Evolutionary conservation across 495 filamentous ascomycete species (phyloP).

Genomic region (Daldinia caldariorum): DNA sequence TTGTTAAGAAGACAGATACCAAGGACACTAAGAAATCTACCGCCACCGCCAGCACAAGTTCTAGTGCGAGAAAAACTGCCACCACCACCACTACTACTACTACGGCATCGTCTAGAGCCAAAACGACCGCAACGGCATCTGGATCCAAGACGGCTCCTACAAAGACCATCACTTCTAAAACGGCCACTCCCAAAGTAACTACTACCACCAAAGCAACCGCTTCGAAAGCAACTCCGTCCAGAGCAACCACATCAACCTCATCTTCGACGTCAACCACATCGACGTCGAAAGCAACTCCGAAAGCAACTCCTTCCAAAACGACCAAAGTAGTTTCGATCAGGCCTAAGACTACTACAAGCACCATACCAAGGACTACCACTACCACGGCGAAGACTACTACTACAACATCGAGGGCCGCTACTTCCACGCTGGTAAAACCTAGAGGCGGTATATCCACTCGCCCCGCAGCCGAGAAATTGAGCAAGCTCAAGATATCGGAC

Average conservation of each 20-base stretch:
- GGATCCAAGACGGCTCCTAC: background rate
- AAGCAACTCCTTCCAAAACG: background rate
- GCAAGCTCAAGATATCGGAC: constrained; percentile 25
- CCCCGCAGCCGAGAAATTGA: constrained; percentile 20
- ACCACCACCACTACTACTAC: background rate
- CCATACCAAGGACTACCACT: constrained; percentile 1
- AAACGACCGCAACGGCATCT: background rate
- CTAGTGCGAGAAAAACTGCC: background rate
- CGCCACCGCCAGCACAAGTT: background rate
- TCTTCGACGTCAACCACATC: background rate
- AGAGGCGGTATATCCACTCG: constrained; percentile 6
- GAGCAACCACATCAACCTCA: background rate
- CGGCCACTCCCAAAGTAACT: background rate
- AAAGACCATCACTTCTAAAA: background rate
- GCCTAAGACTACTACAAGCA: constrained; percentile 5
- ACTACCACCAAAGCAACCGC: background rate
- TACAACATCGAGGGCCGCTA: background rate
- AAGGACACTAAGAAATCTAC: background rate
- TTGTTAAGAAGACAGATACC: background rate
- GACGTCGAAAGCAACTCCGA: background rate
- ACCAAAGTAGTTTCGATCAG: background rate
- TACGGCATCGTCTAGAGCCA: constrained; percentile 1
- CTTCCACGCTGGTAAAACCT: background rate
- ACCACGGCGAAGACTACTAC: background rate
- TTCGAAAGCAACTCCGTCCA: background rate